A percentile compares a stretch with the other conserved stretches of the same genome.
phyloP scores from a whole-genome alignment of 1,139 yeast genomes.

The Yamadazyma dendronema region DNA sequence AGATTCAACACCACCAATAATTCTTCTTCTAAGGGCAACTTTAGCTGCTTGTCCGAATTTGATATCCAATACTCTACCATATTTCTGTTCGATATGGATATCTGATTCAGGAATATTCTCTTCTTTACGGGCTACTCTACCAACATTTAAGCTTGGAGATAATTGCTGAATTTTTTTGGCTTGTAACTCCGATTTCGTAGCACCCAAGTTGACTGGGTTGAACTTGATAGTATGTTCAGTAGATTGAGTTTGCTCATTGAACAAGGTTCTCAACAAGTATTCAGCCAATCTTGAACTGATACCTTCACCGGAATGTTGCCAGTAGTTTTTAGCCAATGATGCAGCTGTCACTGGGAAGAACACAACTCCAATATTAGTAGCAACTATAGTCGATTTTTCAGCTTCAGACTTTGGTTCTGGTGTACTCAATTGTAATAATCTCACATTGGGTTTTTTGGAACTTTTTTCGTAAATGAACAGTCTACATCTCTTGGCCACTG shows the following conservation, averaged over 20 bases:
- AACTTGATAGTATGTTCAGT: constrained; percentile 11
- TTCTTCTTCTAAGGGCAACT: constrained; percentile 67
- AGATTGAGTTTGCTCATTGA: constrained; percentile 24
- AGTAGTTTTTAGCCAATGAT: constrained; percentile 73
- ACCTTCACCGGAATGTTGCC: constrained; percentile 98
- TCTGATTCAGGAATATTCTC: constrained; percentile 53
- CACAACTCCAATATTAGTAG: constrained; percentile 71
- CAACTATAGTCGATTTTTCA: constrained; percentile 58
- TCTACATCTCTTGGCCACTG: constrained; percentile 81
- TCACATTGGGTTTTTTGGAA: constrained; percentile 32
- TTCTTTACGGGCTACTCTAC: constrained; percentile 21
- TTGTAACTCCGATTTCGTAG: constrained; percentile 36
- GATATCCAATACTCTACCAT: constrained; percentile 83
- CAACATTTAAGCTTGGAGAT: constrained; percentile 21
- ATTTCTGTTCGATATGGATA: constrained; percentile 81
- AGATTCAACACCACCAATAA: constrained; percentile 53
- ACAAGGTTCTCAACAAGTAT: constrained; percentile 66
- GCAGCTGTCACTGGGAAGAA: constrained; percentile 63
- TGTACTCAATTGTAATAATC: constrained; percentile 79
- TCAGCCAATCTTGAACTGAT: constrained; percentile 88
- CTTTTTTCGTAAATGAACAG: constrained; percentile 56
- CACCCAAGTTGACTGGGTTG: constrained; percentile 15
- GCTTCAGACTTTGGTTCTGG: constrained; percentile 61
- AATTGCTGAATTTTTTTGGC: constrained; percentile 36
- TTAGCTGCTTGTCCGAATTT: constrained; percentile 77